These are phyloP conservation scores for Erythrophleum fordii DNA, from an alignment of 306 rosid species.

Conservation along the genomic window DNA sequence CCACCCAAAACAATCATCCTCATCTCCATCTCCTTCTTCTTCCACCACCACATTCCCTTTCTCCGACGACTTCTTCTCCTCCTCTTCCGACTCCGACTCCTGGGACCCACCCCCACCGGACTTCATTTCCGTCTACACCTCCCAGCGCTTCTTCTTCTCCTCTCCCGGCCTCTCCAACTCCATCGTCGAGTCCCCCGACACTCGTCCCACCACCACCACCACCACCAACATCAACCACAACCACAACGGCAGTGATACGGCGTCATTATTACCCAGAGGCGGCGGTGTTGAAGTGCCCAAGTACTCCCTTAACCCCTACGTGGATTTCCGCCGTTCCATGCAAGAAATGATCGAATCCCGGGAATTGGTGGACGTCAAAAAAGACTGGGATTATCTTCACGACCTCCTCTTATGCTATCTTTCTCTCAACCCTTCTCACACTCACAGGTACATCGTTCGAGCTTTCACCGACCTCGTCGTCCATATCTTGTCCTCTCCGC, in stretches of 20 bases:
- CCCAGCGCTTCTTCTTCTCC: conserved; percentile 90
- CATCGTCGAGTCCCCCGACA: conserved; percentile 62
- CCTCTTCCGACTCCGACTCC: conserved; percentile 40
- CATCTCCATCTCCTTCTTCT: conserved; percentile 21
- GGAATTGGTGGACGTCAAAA: conserved; percentile 41
- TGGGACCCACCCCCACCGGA: conserved; percentile 54
- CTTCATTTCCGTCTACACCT: conserved; percentile 70
- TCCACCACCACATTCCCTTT: conserved; percentile 1
- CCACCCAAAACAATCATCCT: conserved; percentile 14
- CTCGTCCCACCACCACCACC: conserved; percentile 4
- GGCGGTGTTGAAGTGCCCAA: conserved; percentile 65
- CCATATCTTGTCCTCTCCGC: conserved; percentile 40
- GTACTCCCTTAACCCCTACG: conserved; percentile 70
- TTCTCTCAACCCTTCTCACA: conserved; percentile 65
- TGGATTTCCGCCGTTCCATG: conserved; percentile 82
- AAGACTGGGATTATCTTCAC: conserved; percentile 73
- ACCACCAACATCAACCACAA: neutral
- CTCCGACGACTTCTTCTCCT: conserved; percentile 43
- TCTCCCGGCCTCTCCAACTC: conserved; percentile 91
- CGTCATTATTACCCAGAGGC: neutral
- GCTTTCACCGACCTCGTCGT: conserved; percentile 84
- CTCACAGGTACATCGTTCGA: conserved; percentile 73
- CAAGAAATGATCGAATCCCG: conserved; percentile 81
- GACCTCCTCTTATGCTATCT: conserved; percentile 87
- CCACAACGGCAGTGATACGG: neutral